phyloP scores from a whole-genome alignment of 768 basidiomycete genomes.

The Leccinum broughii region DNA sequence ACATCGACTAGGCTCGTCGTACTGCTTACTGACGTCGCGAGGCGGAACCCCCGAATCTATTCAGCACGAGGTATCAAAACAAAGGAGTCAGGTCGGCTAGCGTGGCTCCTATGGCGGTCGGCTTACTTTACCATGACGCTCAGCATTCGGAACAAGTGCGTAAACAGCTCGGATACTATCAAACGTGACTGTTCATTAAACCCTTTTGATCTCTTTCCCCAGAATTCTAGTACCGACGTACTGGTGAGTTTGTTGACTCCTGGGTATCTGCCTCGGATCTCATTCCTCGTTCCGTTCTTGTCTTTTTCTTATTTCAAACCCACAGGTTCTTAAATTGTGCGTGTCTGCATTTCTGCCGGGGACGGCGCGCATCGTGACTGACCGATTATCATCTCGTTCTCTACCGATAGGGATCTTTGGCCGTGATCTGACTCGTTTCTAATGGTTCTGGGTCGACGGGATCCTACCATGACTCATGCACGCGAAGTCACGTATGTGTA shows the following conservation, averaged over 20 bases:
- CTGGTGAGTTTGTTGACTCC: constrained; percentile 44
- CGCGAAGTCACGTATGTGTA: neutral
- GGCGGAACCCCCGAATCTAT: no score
- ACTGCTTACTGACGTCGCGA: no score
- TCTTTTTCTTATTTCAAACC: neutral
- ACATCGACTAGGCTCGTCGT: no score
- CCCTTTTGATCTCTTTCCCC: constrained; percentile 5
- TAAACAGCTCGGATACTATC: constrained; percentile 14
- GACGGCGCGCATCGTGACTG: constrained; percentile 8
- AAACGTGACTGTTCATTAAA: constrained; percentile 8
- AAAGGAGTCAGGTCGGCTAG: constrained; percentile 65
- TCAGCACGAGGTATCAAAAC: constrained; percentile 41
- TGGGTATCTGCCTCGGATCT: constrained; percentile 19
- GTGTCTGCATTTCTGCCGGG: constrained; percentile 21
- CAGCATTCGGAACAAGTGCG: constrained; percentile 68
- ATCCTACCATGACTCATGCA: constrained; percentile 1
- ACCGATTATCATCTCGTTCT: constrained; percentile 9
- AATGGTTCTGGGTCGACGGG: constrained; percentile 19
- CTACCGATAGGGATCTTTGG: constrained; percentile 64
- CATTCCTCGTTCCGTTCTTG: neutral
- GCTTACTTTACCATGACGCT: constrained; percentile 81
- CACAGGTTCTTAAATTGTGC: constrained; percentile 69
- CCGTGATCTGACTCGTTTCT: constrained; percentile 71
- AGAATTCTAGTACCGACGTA: constrained; percentile 70
- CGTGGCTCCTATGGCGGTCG: constrained; percentile 80